Percentiles rank a stretch among this genome's conserved stretches.
These are phyloP conservation scores for Tubosaeta brunneosetosa DNA, from an alignment of 768 basidiomycete genomes.

Conservation along the genomic window DNA sequence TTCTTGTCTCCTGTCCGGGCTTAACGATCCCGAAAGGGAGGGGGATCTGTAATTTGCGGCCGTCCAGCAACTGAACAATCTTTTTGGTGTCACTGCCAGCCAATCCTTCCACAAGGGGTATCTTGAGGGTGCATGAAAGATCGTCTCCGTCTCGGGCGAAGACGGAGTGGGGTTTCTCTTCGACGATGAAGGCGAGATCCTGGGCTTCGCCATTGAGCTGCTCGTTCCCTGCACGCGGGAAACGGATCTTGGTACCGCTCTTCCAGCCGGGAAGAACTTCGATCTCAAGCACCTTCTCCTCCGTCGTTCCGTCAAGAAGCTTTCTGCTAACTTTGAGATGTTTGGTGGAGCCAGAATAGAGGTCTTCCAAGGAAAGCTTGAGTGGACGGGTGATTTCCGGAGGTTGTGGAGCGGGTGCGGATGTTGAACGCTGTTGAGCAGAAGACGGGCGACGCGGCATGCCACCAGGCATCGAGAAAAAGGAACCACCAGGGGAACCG, in stretches of 20 bases:
- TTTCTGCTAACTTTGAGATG: conserved; percentile 82
- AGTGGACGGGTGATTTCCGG: conserved; percentile 76
- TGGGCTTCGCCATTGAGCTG: conserved; percentile 61
- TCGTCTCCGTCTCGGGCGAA: conserved; percentile 84
- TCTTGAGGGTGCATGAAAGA: conserved; percentile 51
- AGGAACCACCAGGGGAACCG: conserved; percentile 37
- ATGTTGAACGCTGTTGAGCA: conserved; percentile 24
- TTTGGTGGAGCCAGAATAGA: conserved; percentile 82
- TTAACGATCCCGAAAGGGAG: conserved; percentile 67
- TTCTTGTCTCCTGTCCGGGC: conserved; percentile 66
- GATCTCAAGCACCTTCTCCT: conserved; percentile 85
- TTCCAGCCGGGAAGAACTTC: conserved; percentile 89
- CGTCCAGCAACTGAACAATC: conserved; percentile 71
- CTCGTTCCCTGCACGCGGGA: conserved; percentile 84
- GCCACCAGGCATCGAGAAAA: conserved; percentile 46
- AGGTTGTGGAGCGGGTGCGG: conserved; percentile 32
- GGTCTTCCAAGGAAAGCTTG: conserved; percentile 79
- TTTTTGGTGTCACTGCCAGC: conserved; percentile 51
- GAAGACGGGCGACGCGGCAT: conserved; percentile 48
- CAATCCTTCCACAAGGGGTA: conserved; percentile 83
- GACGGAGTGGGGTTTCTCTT: conserved; percentile 81
- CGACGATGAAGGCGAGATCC: conserved; percentile 95
- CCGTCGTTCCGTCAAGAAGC: conserved; percentile 64
- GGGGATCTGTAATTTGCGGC: conserved; percentile 64
- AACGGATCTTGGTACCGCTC: conserved; percentile 90